phyloP scores from a whole-genome alignment of 2,329 filamentous ascomycete genomes.

The Arachnopeziza araneosa region DNA sequence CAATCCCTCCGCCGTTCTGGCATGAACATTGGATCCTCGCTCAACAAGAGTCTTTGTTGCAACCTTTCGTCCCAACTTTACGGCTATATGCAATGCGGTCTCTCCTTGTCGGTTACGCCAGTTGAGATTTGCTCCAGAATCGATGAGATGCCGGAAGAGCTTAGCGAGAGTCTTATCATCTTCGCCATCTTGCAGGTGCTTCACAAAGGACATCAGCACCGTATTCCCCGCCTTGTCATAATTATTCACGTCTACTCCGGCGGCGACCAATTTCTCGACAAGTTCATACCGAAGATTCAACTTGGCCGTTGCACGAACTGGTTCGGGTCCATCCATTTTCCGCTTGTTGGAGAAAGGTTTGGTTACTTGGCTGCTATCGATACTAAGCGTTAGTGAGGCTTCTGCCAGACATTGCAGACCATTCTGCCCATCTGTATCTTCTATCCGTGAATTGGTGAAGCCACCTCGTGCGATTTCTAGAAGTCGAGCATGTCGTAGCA shows the following conservation, averaged over 20 bases:
- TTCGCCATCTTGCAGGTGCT: constrained; percentile 11
- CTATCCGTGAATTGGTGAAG: constrained; percentile 4
- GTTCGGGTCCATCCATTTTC: constrained; percentile 2
- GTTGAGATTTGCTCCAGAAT: constrained; percentile 11
- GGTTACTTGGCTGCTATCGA: constrained; percentile 1
- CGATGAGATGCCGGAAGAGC: constrained; percentile 10
- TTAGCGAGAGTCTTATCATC: constrained; percentile 11
- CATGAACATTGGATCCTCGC: constrained; percentile 12
- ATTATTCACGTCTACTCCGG: constrained; percentile 11
- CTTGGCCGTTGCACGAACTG: constrained; percentile 1
- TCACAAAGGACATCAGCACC: constrained; percentile 14
- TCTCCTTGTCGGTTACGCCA: constrained; percentile 15
- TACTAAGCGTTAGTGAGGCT: constrained; percentile 5
- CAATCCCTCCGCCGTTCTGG: constrained; percentile 7
- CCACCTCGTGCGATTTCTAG: constrained; percentile 2
- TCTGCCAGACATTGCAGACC: constrained; percentile 16
- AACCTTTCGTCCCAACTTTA: constrained; percentile 14
- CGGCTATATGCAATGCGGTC: constrained; percentile 16
- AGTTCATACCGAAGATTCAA: constrained; percentile 10
- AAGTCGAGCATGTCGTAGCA: constrained; percentile 2
- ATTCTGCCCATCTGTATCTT: constrained; percentile 15
- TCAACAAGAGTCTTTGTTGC: constrained; percentile 11
- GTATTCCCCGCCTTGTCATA: constrained; percentile 14
- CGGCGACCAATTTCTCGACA: constrained; percentile 4
- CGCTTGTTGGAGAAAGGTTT: constrained; percentile 2